A percentile compares a stretch with the other conserved stretches of the same genome.
phyloP scores from a whole-genome alignment of 768 basidiomycete species.

The Kwoniella heveanensis region DNA sequence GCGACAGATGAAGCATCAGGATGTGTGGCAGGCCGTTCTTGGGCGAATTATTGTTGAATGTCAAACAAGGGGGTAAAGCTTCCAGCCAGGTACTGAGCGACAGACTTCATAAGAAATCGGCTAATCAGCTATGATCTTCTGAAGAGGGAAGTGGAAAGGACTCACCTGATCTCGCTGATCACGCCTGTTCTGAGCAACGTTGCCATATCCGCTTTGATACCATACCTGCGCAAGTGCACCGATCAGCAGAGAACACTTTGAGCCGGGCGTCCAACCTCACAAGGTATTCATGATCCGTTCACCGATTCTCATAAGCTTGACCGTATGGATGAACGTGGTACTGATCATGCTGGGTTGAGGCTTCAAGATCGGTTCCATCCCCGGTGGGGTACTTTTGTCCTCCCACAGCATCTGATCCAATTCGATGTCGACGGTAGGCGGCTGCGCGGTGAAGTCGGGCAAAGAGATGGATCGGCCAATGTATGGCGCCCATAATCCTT shows the following conservation, averaged over 20 bases:
- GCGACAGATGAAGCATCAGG: slow-evolving; percentile 44
- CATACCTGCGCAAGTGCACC: slow-evolving; percentile 27
- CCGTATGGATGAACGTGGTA: slow-evolving; percentile 46
- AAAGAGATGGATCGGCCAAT: slow-evolving; percentile 41
- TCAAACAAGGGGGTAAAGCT: slow-evolving; percentile 35
- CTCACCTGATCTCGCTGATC: slow-evolving; percentile 48
- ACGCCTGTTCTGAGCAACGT: slow-evolving; percentile 27
- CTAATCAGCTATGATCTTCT: neutral
- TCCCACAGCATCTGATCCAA: slow-evolving; percentile 40
- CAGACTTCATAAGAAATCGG: slow-evolving; percentile 34
- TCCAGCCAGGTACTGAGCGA: slow-evolving; percentile 43
- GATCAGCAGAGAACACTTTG: neutral
- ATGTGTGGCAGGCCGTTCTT: slow-evolving; percentile 47
- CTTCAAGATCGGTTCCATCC: slow-evolving; percentile 16
- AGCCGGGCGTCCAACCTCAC: slow-evolving; percentile 20
- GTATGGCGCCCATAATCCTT: slow-evolving; percentile 46
- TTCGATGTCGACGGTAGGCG: slow-evolving; percentile 36
- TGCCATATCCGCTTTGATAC: slow-evolving; percentile 38
- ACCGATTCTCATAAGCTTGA: slow-evolving; percentile 45
- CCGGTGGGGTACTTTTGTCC: slow-evolving; percentile 12
- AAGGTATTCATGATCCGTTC: slow-evolving; percentile 46
- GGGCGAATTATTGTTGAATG: slow-evolving; percentile 32
- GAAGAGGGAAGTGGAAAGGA: neutral
- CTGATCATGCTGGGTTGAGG: slow-evolving; percentile 42
- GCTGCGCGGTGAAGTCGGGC: slow-evolving; percentile 40